Base-by-base conservation (phyloP, 345 rosid species). In the Eutrema japonicum region DNA sequence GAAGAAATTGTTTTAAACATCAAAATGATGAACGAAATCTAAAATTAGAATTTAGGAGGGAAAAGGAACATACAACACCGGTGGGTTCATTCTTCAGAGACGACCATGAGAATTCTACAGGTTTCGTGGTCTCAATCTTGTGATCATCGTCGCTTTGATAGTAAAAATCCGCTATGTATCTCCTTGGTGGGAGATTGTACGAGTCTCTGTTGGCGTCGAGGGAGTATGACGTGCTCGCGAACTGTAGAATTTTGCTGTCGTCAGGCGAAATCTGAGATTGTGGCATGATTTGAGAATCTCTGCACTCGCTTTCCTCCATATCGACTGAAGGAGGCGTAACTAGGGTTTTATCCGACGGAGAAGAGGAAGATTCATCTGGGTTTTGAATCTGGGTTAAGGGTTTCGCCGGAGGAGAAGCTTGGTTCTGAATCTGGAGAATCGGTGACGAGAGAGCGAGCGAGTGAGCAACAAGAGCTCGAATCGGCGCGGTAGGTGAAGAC, bases 21-120 rank as follows among this genome's bases (percentile, higher is more conserved):
- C 30, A 66, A 26, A 30, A 70, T 9, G 50, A 45, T 36, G 3
- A 0, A 57, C 8, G 3, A 6, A 41, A 41, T 4, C 40, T 8
- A 6, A 54, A 37, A 36, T 29, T 14, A 43, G 59, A 30, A 35
- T 33, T 7, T 6, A 5, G 26, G 30, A 12, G 3, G 40, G 26
- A 22, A 3, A 33, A 55, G 30, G 10, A 9, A 81, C 81, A 12
- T 73, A 81, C 84, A 65, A 81, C 81, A 6, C 84, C 84, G 0
- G 84, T 74, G 4, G 74, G 77, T 40, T 22, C 26, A 2, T 27
- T 58, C 37, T 65, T 77, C 4, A 10, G 22, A 42, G 12, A 26
- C 11, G 48, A 42, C 56, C 56, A 71, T 8, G 76, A 58, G 42
- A 13, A 2, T 18, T 22, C 33, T 0, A 36, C 10, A 29, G 74